Evolutionary conservation across 192 early-diverging fungal genomes (phyloP), one percentile per base, ranked within the genome.

Genomic region (Coemansia sp.): DNA sequence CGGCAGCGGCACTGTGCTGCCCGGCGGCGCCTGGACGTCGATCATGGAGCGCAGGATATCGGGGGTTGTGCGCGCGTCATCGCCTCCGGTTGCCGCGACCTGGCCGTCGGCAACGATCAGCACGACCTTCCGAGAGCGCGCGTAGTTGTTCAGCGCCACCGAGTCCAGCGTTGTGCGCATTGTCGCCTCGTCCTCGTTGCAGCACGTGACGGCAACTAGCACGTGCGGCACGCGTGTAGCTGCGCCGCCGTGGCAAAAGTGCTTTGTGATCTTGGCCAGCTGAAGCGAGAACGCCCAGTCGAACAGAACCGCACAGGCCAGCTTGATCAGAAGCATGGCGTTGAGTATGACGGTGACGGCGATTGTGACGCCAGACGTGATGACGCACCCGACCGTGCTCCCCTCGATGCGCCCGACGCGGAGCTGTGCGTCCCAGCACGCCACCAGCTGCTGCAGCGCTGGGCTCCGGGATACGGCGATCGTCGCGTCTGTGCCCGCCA

Each of bases 101-200:
- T 91, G 84, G 56, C 95, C 95, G 70, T 98, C 95, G 29, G 91
- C 89, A 36, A 98, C 82, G 4, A 94, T 88, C 41, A 98, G 83
- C 23, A 96, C 59, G 25, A 91, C 70, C 84, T 94, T 96, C 68
- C 93, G 91, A 0, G 86, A 85, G 66, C 90, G 81, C 32, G 93
- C 89, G 68, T 95, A 98, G 73, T 94, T 88, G 20, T 88, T 87
- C 19, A 87, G 81, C 2, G 93, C 92, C 29, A 96, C 76, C n/a
- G 94, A 93, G 62, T 94, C 92, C 20, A 96, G 81, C 8, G 95
- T 96, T 2, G 82, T 88, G 14, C 89, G 85, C 19, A 95, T 69
- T 8, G 91, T 90, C 14, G 72, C 79, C 53, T 89, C 87, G 45
- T 88, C 87, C 66, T 98, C 95, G 52, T 94, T 93, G 74, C 96